Conservation (phyloP, 441 rosid genomes). For the Euphorbia celastroides region DNA sequence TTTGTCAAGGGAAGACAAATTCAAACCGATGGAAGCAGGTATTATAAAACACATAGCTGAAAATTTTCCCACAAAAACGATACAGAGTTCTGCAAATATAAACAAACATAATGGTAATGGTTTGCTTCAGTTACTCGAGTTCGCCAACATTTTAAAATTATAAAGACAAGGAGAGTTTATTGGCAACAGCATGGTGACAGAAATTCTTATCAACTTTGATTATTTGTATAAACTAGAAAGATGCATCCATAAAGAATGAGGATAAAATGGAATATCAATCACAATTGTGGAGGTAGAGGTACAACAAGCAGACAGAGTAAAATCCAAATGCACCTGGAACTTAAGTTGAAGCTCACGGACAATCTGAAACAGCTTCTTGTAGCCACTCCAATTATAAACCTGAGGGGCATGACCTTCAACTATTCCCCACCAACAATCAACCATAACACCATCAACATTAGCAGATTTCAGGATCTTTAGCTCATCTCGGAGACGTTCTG, state of each 20-base stretch:
- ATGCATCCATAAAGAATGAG: neutral
- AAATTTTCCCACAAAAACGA: neutral
- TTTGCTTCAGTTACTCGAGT: neutral
- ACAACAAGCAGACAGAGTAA: neutral
- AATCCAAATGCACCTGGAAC: slow-evolving; percentile 55
- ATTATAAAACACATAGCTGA: neutral
- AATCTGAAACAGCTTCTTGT: slow-evolving; percentile 75
- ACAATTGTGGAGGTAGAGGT: slow-evolving; percentile 2
- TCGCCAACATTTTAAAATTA: neutral
- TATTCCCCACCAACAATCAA: slow-evolving; percentile 99
- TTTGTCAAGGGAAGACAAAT: neutral
- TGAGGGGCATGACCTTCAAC: slow-evolving; percentile 87
- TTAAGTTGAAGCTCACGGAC: slow-evolving; percentile 73
- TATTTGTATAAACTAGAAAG: neutral
- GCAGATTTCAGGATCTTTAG: slow-evolving; percentile 66
- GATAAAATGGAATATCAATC: neutral
- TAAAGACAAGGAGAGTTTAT: neutral
- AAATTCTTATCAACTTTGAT: neutral
- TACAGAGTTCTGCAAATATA: neutral
- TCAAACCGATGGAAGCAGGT: neutral
- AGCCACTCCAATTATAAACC: slow-evolving; percentile 92
- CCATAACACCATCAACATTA: slow-evolving; percentile 80
- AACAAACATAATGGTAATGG: neutral
- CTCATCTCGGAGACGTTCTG: slow-evolving; percentile 65
- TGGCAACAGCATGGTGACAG: neutral